Conservation (phyloP, 1,284 basidiomycete genomes). For the Bjerkandera adusta region DNA sequence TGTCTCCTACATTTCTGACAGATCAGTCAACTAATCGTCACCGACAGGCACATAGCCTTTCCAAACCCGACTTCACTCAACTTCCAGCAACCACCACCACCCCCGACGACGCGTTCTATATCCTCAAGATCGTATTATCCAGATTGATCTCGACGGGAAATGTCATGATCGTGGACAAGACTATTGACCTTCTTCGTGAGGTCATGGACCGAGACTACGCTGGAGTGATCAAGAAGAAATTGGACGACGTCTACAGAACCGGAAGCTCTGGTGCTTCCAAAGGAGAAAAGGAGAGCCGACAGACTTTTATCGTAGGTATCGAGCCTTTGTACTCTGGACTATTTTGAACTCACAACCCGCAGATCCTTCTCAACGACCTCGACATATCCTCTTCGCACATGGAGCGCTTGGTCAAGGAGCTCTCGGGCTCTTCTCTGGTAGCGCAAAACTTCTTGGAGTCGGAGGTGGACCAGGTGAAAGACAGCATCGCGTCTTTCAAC, state of each 20-base stretch:
- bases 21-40: conserved; percentile 1
- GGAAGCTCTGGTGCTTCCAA: conserved; percentile 57
- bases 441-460: conserved; percentile 67
- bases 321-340: neutral
- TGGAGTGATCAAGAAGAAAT: conserved; percentile 73
- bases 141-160: conserved; percentile 78
- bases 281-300: conserved; percentile 74
- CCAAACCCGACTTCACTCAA: conserved; percentile 67
- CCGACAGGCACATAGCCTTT: conserved; percentile 75
- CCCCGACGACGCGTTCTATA: conserved; percentile 93
- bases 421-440: conserved; percentile 55
- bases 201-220: conserved; percentile 82
- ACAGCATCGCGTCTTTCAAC: conserved; percentile 48
- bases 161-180: conserved; percentile 52
- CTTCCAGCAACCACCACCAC: conserved; percentile 63
- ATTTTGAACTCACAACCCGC: conserved; percentile 1
- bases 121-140: conserved; percentile 80
- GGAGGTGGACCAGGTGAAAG: conserved; percentile 52
- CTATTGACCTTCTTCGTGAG: conserved; percentile 62
- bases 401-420: conserved; percentile 75
- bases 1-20: conserved; percentile 6
- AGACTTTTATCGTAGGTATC: conserved; percentile 74
- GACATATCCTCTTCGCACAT: conserved; percentile 86
- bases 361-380: conserved; percentile 89
- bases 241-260: conserved; percentile 84